Base-by-base conservation (phyloP, 2,329 filamentous ascomycete species). In the Fusarium torreyae region DNA sequence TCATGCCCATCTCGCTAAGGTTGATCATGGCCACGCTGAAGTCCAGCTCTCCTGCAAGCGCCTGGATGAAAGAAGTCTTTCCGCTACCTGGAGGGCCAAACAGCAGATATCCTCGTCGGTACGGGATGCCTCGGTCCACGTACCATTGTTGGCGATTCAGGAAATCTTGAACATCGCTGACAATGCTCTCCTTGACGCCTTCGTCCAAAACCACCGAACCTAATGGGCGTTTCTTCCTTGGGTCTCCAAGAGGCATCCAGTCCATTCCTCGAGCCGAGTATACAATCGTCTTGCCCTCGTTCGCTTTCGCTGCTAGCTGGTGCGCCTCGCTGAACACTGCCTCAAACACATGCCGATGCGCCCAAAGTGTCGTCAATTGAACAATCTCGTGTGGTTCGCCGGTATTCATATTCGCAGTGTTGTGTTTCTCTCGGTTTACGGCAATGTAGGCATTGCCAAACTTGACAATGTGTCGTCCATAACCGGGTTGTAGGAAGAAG, bases 1-100 rank as follows among this genome's bases (percentile, higher is more conserved):
- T 97, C 76, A 98, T 87, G 17, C 94, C 94, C 56, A 93, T 87
- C 81, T 97, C 93, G 79, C 92, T 96, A 31, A 98, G 87, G 73
- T 97, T 97, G 70, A 98, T 85, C 81, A 97, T 94, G 53, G 94
- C 94, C 72, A 98, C 96, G 73, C 93, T 93, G 78, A 95, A 97
- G 77, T 97, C 93, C 58, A 98, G 81, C 75, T 96, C 91, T n/a
- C 94, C 95, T 1, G 96, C 96, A 42, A 99, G 83, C 1, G 96
- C 94, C 79, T 98, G 94, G 67, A 99, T 98, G 73, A 99, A 98
- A 0, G 94, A 97, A 64, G 92, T 98, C 83, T 97, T 98, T 36
- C 94, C 97, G 42, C 92, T 97, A 1, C 94, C 94, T 0, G 94
- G 94, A 6, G 94, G 94, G 0, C 94, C 94, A 74, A 96, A 94